Conservation (phyloP, 805 yeast species). For the Saccharomycopsis sp. region DNA sequence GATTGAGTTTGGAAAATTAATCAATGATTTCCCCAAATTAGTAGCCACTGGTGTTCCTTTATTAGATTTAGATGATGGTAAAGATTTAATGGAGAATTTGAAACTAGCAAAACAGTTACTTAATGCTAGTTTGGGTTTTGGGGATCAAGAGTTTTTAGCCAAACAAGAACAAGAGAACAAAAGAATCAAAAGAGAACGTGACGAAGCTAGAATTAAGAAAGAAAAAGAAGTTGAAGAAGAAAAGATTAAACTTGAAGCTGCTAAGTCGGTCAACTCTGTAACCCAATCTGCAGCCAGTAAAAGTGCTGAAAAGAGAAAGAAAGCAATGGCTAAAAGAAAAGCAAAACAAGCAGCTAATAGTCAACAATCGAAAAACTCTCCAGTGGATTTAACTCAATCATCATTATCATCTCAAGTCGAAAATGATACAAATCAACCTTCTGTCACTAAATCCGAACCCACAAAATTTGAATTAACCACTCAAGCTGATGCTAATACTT, state of each 20-base stretch:
- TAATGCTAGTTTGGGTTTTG: slow-evolving; percentile 32
- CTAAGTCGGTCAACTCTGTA: slow-evolving; percentile 15
- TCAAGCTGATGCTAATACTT: slow-evolving; percentile 68
- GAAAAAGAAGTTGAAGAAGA: slow-evolving; percentile 6
- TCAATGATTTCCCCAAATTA: slow-evolving; percentile 34
- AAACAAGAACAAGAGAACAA: slow-evolving; percentile 15
- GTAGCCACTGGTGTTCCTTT: slow-evolving; percentile 54
- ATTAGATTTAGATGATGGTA: slow-evolving; percentile 23
- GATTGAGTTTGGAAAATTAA: slow-evolving; percentile 27
- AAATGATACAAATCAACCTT: slow-evolving; percentile 10
- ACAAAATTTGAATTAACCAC: slow-evolving; percentile 52
- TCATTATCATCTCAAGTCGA: slow-evolving; percentile 49
- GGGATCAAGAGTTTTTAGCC: slow-evolving; percentile 20
- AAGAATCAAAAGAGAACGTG: slow-evolving; percentile 13
- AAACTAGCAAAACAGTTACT: slow-evolving; percentile 40
- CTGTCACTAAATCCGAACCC: slow-evolving; percentile 8
- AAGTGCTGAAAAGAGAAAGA: slow-evolving; percentile 57
- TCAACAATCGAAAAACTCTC: slow-evolving; percentile 31
- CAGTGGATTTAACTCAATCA: slow-evolving; percentile 64
- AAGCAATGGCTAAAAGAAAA: slow-evolving; percentile 89
- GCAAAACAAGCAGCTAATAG: slow-evolving; percentile 63
- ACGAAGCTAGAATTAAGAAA: slow-evolving; percentile 19
- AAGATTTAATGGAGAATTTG: slow-evolving; percentile 33
- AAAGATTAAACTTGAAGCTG: slow-evolving; percentile 10
- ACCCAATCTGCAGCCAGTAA: slow-evolving; percentile 21